Conservation (phyloP, 129 eudicot species). For the Helianthus annuus region DNA sequence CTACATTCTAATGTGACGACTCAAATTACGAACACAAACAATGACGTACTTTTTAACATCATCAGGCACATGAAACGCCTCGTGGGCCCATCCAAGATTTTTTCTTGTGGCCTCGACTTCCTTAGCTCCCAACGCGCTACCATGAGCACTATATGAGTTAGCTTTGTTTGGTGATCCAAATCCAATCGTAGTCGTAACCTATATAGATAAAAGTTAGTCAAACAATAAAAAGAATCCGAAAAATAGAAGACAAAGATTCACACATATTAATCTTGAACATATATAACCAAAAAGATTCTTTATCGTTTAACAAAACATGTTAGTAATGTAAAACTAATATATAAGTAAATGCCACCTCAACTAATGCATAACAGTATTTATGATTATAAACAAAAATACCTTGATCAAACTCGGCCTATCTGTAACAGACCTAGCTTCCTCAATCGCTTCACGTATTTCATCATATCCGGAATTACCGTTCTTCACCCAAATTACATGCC, state of each 20-base stretch:
- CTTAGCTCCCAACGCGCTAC: constrained; percentile 67
- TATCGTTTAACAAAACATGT: too few species aligned
- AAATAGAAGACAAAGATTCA: background rate
- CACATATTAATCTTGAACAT: background rate
- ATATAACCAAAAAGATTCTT: too few species aligned
- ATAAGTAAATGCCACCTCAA: background rate
- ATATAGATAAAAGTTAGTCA: background rate
- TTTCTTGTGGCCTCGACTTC: constrained; percentile 70
- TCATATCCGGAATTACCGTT: constrained; percentile 61
- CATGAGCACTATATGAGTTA: constrained; percentile 63
- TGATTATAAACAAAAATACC: constrained; percentile 23
- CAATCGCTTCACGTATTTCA: constrained; percentile 57
- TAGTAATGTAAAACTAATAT: too few species aligned
- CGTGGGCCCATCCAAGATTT: constrained; percentile 57
- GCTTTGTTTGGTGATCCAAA: constrained; percentile 71
- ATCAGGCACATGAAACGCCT: constrained; percentile 63
- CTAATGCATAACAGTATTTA: background rate
- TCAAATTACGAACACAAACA: background rate
- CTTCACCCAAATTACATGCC: constrained; percentile 73
- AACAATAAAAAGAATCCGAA: background rate
- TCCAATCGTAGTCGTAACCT: constrained; percentile 69
- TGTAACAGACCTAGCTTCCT: constrained; percentile 58
- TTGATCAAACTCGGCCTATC: constrained; percentile 59
- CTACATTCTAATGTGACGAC: background rate
- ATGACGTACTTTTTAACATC: constrained; percentile 53